Percentiles rank a stretch among this genome's conserved stretches.
Conservation (phyloP, 1,284 basidiomycete genomes). For the Trichosporon sp. region DNA sequence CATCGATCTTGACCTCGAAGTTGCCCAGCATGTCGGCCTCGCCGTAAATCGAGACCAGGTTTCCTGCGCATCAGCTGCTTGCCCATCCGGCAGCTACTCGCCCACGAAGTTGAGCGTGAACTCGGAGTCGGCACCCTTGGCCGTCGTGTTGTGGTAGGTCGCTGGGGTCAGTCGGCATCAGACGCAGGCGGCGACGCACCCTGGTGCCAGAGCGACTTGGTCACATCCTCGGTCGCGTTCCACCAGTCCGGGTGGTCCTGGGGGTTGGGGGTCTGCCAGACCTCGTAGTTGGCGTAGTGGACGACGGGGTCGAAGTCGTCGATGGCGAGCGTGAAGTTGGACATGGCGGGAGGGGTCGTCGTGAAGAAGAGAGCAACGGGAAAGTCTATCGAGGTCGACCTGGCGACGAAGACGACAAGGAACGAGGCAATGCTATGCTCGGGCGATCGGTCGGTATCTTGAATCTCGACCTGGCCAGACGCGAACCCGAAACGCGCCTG, state of each 20-base stretch:
- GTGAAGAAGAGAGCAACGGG: slow-evolving; percentile 1
- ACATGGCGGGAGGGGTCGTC: background rate
- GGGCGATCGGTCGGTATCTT: background rate
- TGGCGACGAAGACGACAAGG: background rate
- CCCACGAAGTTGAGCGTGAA: slow-evolving; percentile 42
- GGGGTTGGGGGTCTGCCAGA: slow-evolving; percentile 48
- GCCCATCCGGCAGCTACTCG: background rate
- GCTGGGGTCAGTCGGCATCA: slow-evolving; percentile 24
- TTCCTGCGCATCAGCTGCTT: background rate
- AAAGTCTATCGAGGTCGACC: background rate
- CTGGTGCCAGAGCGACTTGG: slow-evolving; percentile 44
- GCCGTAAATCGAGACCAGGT: slow-evolving; percentile 41
- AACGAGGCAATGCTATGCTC: too few relatives aligned
- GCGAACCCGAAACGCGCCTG: background rate
- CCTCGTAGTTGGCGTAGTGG: slow-evolving; percentile 29
- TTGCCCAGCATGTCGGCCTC: slow-evolving; percentile 22
- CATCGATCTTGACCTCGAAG: slow-evolving; percentile 41
- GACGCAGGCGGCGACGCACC: slow-evolving; percentile 24
- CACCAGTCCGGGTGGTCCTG: slow-evolving; percentile 43
- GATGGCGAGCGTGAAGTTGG: slow-evolving; percentile 35
- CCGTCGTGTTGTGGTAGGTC: slow-evolving; percentile 44
- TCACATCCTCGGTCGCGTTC: slow-evolving; percentile 32
- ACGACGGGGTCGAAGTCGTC: slow-evolving; percentile 51
- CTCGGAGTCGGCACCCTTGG: slow-evolving; percentile 21
- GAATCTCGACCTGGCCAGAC: background rate